Percentiles rank a stretch among this genome's conserved stretches.
phyloP scores from a whole-genome alignment of 306 rosid genomes.

The Ziziphus jujuba region DNA sequence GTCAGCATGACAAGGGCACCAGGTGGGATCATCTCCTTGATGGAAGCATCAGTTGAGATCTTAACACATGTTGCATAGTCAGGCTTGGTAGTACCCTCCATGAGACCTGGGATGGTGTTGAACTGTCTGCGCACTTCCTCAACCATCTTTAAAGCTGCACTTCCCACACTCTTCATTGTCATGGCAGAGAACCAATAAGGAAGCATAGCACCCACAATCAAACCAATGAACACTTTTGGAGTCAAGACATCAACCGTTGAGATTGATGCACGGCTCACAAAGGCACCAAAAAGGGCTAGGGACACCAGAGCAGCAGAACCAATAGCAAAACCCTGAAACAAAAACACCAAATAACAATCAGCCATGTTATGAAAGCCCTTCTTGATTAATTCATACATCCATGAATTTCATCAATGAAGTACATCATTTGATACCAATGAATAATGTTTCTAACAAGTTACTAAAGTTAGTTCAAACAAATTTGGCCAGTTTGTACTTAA shows the following conservation, averaged over 20 bases:
- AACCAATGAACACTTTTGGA: conserved; percentile 88
- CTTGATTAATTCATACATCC: no score
- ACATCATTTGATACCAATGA: no score
- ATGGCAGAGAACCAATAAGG: conserved; percentile 99
- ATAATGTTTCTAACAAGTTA: no score
- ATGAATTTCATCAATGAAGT: no score
- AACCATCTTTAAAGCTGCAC: conserved; percentile 96
- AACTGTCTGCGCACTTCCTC: conserved; percentile 97
- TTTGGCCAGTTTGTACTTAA: no score
- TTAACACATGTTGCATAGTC: conserved; percentile 94
- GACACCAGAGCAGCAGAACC: conserved; percentile 98
- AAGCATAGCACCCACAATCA: conserved; percentile 92
- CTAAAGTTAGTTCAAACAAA: no score
- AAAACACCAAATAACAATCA: background rate
- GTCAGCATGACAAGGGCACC: conserved; percentile 98
- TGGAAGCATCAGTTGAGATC: conserved; percentile 94
- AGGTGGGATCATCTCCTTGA: conserved; percentile 94
- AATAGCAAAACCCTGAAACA: conserved; percentile 80
- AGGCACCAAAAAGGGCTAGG: conserved; percentile 97
- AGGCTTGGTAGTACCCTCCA: conserved; percentile 92
- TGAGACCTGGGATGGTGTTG: conserved; percentile 85
- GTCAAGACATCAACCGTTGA: conserved; percentile 78
- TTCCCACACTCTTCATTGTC: conserved; percentile 99
- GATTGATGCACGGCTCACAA: conserved; percentile 85
- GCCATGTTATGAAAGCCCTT: background rate